phyloP scores from a whole-genome alignment of 805 yeast species.

The Torulaspora delbrueckii region DNA sequence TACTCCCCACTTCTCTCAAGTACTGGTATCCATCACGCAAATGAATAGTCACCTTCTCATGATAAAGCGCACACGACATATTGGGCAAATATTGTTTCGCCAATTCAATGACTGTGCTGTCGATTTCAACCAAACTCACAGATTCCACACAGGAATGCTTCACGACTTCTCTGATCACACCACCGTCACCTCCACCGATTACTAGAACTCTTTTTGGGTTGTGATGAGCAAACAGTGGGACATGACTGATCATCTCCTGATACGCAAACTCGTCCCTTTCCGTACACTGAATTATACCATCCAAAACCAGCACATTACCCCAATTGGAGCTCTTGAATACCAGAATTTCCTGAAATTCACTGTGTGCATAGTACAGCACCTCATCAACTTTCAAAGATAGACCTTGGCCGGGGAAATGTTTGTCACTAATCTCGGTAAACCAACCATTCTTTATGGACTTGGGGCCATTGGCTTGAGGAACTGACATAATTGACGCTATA shows the following conservation, averaged over 20 bases:
- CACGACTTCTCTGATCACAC: slow-evolving; percentile 81
- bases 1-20: slow-evolving; percentile 40
- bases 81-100: slow-evolving; percentile 67
- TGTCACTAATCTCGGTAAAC: slow-evolving; percentile 73
- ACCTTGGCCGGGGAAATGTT: slow-evolving; percentile 83
- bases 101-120: slow-evolving; percentile 70
- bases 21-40: slow-evolving; percentile 82
- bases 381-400: slow-evolving; percentile 58
- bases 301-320: slow-evolving; percentile 85
- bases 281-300: slow-evolving; percentile 86
- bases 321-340: slow-evolving; percentile 70
- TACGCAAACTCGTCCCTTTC: slow-evolving; percentile 92
- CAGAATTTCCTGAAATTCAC: slow-evolving; percentile 75
- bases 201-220: slow-evolving; percentile 73
- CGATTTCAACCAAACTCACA: slow-evolving; percentile 84
- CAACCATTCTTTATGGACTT: slow-evolving; percentile 54
- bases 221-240: slow-evolving; percentile 74
- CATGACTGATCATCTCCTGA: slow-evolving; percentile 85
- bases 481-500: slow-evolving; percentile 13
- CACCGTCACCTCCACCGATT: slow-evolving; percentile 97
- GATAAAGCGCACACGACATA: slow-evolving; percentile 63
- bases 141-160: slow-evolving; percentile 63
- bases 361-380: slow-evolving; percentile 60
- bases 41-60: slow-evolving; percentile 61
- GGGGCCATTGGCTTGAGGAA: slow-evolving; percentile 6